Evolutionary conservation across 169 alveolate species (phyloP), one percentile per base, ranked within the genome.

Genomic region (Plasmodium reichenowi): DNA sequence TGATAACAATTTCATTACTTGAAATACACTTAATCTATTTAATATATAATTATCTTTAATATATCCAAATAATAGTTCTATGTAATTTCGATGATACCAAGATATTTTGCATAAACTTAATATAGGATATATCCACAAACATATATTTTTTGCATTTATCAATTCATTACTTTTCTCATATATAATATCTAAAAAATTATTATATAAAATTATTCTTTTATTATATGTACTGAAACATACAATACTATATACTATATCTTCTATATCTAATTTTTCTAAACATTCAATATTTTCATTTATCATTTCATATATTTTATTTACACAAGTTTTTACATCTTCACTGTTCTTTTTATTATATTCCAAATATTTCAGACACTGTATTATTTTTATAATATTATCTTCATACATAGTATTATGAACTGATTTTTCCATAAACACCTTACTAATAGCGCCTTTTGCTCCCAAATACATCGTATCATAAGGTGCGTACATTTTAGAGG

Each of bases 71-170:
- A 78, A 32, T 8, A n/a, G 15, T 2, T 17, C 15, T n/a, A 78
- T 7, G 58, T 78, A 78, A 58, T 78, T 78, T 12, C 1, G n/a
- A 70, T 78, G 89, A 45, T 38, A 78, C 89, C 89, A 78, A 12
- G 89, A 63, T 50, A 78, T 78, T 78, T 78, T 78, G 3, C 78
- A 32, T 43, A 78, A 66, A 10, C 60, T 50, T 78, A 78, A 15
- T 7, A 66, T 3, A 10, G 89, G 89, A 22, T 48, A 58, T 66
- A 66, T 66, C 89, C 89, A 78, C 9, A 78, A 45, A 59, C 78
- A 78, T 3, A 78, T 78, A 17, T 78, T 78, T 47, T 78, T 78
- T 12, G 89, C 89, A 78, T 78, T 75, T 32, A 78, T 48, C 7
- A 78, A 15, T 50, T 78, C 89, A 26, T 64, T 78, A 1, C 63